Evolutionary conservation across 75 land plant species (phyloP).

Genomic region (Sequoia sempervirens): DNA sequence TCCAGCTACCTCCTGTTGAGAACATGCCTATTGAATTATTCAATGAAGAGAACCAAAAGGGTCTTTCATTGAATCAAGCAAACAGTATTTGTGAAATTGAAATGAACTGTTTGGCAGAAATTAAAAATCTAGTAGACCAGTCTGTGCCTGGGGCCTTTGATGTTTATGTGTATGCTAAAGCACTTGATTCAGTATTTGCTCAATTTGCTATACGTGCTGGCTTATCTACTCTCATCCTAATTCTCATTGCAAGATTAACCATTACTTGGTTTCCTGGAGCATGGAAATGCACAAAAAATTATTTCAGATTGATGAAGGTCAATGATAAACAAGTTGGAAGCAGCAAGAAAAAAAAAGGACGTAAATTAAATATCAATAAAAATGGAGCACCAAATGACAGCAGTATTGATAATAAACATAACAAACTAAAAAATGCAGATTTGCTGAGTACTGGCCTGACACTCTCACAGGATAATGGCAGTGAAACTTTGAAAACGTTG

Average conservation of each 20-base stretch:
- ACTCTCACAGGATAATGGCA: slow-evolving; percentile 10
- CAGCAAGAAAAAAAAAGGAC: slow-evolving; percentile 7
- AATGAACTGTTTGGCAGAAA: slow-evolving; percentile 12
- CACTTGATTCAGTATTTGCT: background rate
- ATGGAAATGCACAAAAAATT: background rate
- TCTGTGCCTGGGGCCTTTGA: background rate
- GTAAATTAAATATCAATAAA: slow-evolving; percentile 5
- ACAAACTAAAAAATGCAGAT: slow-evolving; percentile 15
- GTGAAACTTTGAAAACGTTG: background rate
- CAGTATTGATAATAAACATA: background rate
- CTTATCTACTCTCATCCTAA: background rate
- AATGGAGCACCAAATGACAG: slow-evolving; percentile 8
- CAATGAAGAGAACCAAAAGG: background rate
- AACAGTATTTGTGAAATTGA: background rate
- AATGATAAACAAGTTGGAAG: slow-evolving; percentile 7
- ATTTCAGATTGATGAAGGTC: background rate
- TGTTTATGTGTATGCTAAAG: background rate
- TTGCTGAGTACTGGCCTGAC: background rate
- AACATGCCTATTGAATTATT: slow-evolving; percentile 1
- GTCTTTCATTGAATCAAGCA: background rate
- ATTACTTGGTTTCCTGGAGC: background rate
- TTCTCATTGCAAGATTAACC: background rate
- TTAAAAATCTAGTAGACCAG: background rate
- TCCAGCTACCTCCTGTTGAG: background rate
- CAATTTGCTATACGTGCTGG: background rate